Base-by-base conservation (phyloP, 768 basidiomycete species). In the Clavulina sp. region DNA sequence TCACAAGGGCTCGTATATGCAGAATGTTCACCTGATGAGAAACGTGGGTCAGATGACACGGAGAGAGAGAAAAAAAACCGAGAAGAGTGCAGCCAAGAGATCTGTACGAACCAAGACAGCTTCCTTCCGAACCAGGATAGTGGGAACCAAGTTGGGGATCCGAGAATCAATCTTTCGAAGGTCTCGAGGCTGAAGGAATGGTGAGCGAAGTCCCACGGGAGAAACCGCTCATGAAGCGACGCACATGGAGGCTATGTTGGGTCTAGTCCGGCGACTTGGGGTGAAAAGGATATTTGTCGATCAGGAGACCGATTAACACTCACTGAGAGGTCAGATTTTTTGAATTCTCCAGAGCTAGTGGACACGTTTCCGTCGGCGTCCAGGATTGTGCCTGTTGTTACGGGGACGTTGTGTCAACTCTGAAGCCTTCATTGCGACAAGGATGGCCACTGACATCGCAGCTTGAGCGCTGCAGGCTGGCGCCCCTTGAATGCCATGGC, bases 161-260 rank as follows among this genome's bases (percentile, higher is more conserved):
- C 88, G 74, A 3, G 87, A 91, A 68, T 97, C 93, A 58, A 97
- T 85, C 71, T 96, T 95, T 51, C 93, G 81, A 23, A 97, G 72
- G 70, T 97, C 93, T 72, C 93, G 83, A 58, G 89, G 83, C 85
- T 91, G 59, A 26, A 13, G 50, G 30, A 41, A 3, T 4, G 24
- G 49, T 9, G 21, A 51, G 26, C 7, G 29, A 48, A 19, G 13
- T 49, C 13, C 13, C 6, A 48, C 7, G 43, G 19, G 50, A 7
- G 29, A 44, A 44, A 29, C 34, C 3, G 40, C 28, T 6, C 13
- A 29, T 18, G 23, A 18, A 26, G 7, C 23, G 32, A 66, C 83
- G 68, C 70, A 95, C 92, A 70, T 93, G 88, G 57, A 96, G 68
- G 59, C 79, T 76, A 65, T 93, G 87, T 62, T 91, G 84, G 33